phyloP scores from a whole-genome alignment of 768 basidiomycete species.

The Termitomyces sp. region DNA sequence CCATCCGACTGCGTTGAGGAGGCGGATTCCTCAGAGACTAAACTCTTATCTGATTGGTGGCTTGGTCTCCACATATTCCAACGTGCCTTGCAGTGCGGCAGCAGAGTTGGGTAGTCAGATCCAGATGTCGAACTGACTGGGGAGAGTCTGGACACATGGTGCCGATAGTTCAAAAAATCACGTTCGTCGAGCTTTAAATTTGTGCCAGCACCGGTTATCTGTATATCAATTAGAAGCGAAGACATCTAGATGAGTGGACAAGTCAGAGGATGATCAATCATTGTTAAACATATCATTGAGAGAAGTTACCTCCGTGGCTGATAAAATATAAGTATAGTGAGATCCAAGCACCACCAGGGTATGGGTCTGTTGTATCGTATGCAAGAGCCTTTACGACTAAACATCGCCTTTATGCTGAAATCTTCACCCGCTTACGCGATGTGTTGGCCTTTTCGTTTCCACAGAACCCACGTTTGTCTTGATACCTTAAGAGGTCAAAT shows the following conservation, averaged over 20 bases:
- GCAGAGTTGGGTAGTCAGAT: neutral
- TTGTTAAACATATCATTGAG: neutral
- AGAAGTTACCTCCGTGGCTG: neutral
- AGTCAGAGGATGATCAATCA: neutral
- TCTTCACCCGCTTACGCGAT: neutral
- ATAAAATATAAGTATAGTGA: neutral
- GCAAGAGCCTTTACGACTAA: neutral
- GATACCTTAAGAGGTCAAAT: neutral
- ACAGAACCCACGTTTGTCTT: neutral
- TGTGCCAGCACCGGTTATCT: neutral
- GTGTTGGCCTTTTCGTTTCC: neutral
- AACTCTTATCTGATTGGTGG: neutral
- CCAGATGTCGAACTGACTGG: neutral
- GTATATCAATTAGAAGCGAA: neutral
- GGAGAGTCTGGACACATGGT: neutral
- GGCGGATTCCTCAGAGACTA: neutral
- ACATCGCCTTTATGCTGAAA: neutral
- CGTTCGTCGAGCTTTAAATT: neutral
- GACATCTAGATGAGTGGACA: neutral
- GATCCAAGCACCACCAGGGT: neutral
- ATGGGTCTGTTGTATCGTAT: neutral
- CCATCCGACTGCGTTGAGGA: neutral
- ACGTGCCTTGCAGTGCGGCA: neutral
- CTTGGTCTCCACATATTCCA: neutral
- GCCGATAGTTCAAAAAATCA: neutral